Evolutionary conservation across 257 asterid genomes (phyloP), one percentile per base, ranked within the genome.

Genomic region (Rubia yunnanensis): DNA sequence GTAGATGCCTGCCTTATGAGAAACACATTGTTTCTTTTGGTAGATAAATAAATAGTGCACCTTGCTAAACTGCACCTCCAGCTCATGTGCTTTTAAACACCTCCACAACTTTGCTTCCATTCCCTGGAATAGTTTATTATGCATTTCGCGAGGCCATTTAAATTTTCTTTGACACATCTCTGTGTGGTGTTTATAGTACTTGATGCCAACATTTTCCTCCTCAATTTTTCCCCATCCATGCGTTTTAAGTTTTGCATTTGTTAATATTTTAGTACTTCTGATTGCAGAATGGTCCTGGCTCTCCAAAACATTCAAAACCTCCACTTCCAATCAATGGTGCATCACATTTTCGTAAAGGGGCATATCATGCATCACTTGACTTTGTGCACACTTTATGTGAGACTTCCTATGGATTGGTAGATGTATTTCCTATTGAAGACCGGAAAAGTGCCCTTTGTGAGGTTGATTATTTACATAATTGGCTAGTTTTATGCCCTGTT

Each of bases 361-460:
- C 96, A 31, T 94, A 94, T 77, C 95, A 94, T 70, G 95, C 89
- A 69, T 94, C 99, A 23, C 95, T 94, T 38, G 97, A 94, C 81
- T 94, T 94, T 64, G 99, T 94, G 71, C 97, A 83, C 59, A 78
- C 85, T 31, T 81, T 94, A 79, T 81, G 99, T 14, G 99, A 94
- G 70, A 94, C 96, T 70, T 94, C 99, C 57, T 94, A 83, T 71
- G 95, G 92, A 72, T 86, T 94, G 63, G 97, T 94, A 73, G 99
- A 94, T 76, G 86, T 94, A 66, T 94, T 94, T 79, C 99, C 99
- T 23, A 70, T 86, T 69, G 97, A 88, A 74, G 99, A 90, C 69
- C 90, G 99, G 57, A 94, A 88, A 83, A 68, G 86, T 68, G 97
- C 95, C 73, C 96, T 94, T 69, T 72, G 83, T 61, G 99, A 94